Percentiles rank a stretch among this genome's conserved stretches.
Evolutionary conservation across 2,329 filamentous ascomycete species (phyloP).

Genomic region (Neonectria hederae): DNA sequence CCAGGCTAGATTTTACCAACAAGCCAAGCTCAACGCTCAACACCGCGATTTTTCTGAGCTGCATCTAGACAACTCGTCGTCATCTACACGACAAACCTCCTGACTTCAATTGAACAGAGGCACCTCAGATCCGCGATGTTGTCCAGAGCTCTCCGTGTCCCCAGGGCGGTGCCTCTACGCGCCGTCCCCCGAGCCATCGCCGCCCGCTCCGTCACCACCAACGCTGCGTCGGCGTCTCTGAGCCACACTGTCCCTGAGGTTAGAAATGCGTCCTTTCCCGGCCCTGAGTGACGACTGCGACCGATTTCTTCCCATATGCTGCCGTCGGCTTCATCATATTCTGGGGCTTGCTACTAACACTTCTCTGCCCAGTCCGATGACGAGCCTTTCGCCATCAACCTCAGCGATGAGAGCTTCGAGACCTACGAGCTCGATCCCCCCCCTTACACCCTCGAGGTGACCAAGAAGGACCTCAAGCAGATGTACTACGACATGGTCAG

Average conservation of each 20-base stretch:
- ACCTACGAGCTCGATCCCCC: conserved; percentile 99
- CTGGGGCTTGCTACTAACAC: conserved; percentile 29
- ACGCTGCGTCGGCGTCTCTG: conserved; percentile 91
- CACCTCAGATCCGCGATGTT: conserved; percentile 65
- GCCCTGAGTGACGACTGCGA: conserved; percentile 15
- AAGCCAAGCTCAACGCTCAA: conserved; percentile 54
- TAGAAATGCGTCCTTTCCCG: conserved; percentile 44
- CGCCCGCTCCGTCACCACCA: conserved; percentile 87
- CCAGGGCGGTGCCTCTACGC: conserved; percentile 68
- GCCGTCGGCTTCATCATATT: background rate
- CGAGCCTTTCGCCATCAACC: conserved; percentile 88
- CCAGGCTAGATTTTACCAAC: conserved; percentile 50
- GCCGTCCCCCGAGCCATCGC: conserved; percentile 57
- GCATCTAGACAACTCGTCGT: conserved; percentile 46
- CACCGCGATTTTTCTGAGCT: conserved; percentile 57
- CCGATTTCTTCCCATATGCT: conserved; percentile 8
- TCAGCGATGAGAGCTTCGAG: conserved; percentile 99
- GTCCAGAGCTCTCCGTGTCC: conserved; percentile 72
- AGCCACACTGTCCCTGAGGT: conserved; percentile 74
- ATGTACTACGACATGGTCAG: conserved; percentile 99
- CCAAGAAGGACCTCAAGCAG: conserved; percentile 97
- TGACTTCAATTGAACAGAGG: conserved; percentile 47
- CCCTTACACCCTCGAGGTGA: conserved; percentile 89
- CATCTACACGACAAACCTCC: conserved; percentile 44
- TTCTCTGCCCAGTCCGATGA: conserved; percentile 78